A percentile compares a stretch with the other conserved stretches of the same genome.
Conservation (phyloP, 2,329 filamentous ascomycete species). For the Lasiodiplodia citricola region DNA sequence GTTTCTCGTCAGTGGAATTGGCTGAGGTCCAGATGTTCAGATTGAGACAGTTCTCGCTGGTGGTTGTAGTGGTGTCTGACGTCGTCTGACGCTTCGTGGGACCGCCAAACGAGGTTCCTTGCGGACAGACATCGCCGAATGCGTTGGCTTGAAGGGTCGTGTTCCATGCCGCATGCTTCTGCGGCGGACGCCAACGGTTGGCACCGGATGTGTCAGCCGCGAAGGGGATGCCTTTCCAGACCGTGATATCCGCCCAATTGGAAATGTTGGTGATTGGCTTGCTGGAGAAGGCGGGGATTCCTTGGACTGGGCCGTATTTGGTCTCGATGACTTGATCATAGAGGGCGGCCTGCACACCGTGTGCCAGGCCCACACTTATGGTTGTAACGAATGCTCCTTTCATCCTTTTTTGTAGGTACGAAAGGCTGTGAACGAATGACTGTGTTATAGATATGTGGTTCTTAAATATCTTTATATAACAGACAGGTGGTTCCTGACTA, state of each 20-base stretch:
- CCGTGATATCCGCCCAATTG: slow-evolving; percentile 10
- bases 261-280: slow-evolving; percentile 1
- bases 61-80: background rate
- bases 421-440: background rate
- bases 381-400: background rate
- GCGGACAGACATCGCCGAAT: slow-evolving; percentile 26
- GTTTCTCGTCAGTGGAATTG: slow-evolving; percentile 32
- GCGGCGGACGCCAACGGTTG: slow-evolving; percentile 10
- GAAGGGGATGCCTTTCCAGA: slow-evolving; percentile 26
- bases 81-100: background rate
- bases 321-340: slow-evolving; percentile 29
- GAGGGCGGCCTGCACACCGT: slow-evolving; percentile 13
- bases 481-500: too few species aligned
- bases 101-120: slow-evolving; percentile 5
- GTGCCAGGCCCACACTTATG: background rate
- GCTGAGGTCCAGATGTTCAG: slow-evolving; percentile 53
- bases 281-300: background rate
- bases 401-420: background rate
- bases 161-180: slow-evolving; percentile 22
- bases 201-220: slow-evolving; percentile 28
- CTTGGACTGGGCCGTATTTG: slow-evolving; percentile 4
- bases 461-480: background rate
- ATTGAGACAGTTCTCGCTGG: slow-evolving; percentile 55
- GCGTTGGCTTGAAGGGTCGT: slow-evolving; percentile 10
- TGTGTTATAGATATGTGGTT: background rate